These are phyloP conservation scores for Aristolochia contorta DNA, from an alignment of 164 flowering plant genomes.

Conservation along the genomic window DNA sequence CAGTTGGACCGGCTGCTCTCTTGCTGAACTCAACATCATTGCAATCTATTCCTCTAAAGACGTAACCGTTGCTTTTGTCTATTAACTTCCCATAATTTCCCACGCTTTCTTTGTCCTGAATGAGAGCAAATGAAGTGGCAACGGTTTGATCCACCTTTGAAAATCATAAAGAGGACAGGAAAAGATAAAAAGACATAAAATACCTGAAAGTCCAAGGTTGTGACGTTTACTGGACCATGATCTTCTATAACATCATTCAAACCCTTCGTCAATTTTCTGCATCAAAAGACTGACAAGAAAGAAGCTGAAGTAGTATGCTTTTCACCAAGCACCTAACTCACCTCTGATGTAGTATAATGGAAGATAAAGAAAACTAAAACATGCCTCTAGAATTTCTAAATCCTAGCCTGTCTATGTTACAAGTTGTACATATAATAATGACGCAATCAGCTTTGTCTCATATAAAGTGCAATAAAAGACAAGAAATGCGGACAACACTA, in stretches of 20 bases:
- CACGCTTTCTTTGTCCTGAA: slow-evolving; percentile 87
- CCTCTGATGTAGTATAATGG: no score
- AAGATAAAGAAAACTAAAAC: no score
- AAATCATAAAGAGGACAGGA: neutral
- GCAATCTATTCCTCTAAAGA: slow-evolving; percentile 67
- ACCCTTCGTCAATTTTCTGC: slow-evolving; percentile 86
- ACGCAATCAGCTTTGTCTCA: no score
- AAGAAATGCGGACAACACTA: no score
- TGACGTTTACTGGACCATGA: slow-evolving; percentile 58
- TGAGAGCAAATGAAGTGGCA: slow-evolving; percentile 1
- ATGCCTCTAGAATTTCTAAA: no score
- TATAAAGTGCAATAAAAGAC: no score
- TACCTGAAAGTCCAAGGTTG: slow-evolving; percentile 89
- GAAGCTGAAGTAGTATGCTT: no score
- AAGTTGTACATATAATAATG: no score
- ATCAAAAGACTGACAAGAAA: slow-evolving; percentile 1
- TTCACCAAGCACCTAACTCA: no score
- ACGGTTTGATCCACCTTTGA: neutral
- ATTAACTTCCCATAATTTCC: slow-evolving; percentile 82
- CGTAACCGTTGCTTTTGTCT: slow-evolving; percentile 84
- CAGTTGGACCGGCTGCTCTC: slow-evolving; percentile 65
- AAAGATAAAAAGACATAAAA: no score
- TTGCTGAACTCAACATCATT: slow-evolving; percentile 93
- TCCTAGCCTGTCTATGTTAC: no score
- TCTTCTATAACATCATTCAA: slow-evolving; percentile 79